Evolutionary conservation across 768 basidiomycete genomes (phyloP), one percentile per base, ranked within the genome.

Genomic region (Mycena galopus): DNA sequence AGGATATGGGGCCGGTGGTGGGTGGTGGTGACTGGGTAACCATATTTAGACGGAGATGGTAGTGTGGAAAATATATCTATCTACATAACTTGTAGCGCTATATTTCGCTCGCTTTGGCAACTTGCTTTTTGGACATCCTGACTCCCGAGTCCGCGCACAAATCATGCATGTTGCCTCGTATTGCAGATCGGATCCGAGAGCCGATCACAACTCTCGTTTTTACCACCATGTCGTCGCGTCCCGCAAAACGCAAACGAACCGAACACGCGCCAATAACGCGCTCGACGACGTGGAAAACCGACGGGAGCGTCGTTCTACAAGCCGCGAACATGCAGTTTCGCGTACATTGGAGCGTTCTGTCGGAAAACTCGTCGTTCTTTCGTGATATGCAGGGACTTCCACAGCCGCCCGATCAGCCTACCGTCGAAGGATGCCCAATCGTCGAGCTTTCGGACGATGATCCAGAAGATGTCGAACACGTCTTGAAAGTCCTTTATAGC

Each of bases 21-120:
- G n/a, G n/a, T n/a, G n/a, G 12, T 30, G 69, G 83, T 84, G 11
- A 16, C 7, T 3, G 39, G 39, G 14, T 39, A 39, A 16, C 39
- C 39, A 14, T 39, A 62, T 67, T 37, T 37, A 37, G 35, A 37
- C 14, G 35, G 35, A 37, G 35, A 6, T 37, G 35, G 35, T 37
- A 16, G 6, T 10, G 39, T 16, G 39, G 39, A 39, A 39, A 39
- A 39, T 14, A 39, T 39, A 39, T 39, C 39, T 39, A 35, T 12
- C n/a, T n/a, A n/a, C n/a, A 35, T 35, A 35, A 35, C 12, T 6
- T 35, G 39, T 39, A 39, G 11, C 39, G 39, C 14, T 39, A 39
- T 39, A 39, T 39, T 14, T 14, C 17, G 39, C n/a, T n/a, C n/a
- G n/a, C 39, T 39, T 39, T 39, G 39, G 39, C 39, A 39, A 39